These are phyloP conservation scores for Diaporthe sp. DNA, from an alignment of 2,329 filamentous ascomycete genomes.

Conservation along the genomic window DNA sequence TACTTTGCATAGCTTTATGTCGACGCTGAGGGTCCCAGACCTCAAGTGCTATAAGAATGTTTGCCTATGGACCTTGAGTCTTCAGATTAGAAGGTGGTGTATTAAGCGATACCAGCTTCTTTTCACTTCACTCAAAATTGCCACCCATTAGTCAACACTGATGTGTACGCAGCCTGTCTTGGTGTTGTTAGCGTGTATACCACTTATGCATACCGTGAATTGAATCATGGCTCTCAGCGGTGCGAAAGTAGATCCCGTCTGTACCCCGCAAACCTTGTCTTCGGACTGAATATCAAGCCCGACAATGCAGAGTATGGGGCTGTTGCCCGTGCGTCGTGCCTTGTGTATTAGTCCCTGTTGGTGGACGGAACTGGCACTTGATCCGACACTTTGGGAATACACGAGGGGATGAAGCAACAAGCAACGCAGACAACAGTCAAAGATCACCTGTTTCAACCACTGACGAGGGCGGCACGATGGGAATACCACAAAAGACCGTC, in stretches of 20 bases:
- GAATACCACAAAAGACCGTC: neutral
- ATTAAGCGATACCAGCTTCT: neutral
- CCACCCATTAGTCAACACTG: neutral
- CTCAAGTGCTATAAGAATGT: neutral
- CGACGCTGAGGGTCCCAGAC: neutral
- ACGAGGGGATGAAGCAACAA: neutral
- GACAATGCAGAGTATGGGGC: neutral
- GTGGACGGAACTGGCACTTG: neutral
- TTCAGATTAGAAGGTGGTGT: neutral
- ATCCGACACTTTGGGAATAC: neutral
- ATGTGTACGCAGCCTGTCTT: neutral
- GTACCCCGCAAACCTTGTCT: constrained; percentile 1
- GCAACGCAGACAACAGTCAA: neutral
- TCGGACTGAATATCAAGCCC: neutral
- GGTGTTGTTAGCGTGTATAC: neutral
- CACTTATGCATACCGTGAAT: neutral
- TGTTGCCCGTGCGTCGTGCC: neutral
- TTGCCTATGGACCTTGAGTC: neutral
- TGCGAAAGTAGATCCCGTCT: neutral
- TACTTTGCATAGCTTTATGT: neutral
- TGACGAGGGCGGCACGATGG: no score
- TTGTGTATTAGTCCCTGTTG: no score
- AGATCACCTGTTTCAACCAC: neutral
- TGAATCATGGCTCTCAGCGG: neutral
- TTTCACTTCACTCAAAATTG: neutral